Percentiles rank a stretch among this genome's conserved stretches.
These are phyloP conservation scores for Pleurotus citrinopileatus DNA, from an alignment of 768 basidiomycete genomes.

Conservation along the genomic window DNA sequence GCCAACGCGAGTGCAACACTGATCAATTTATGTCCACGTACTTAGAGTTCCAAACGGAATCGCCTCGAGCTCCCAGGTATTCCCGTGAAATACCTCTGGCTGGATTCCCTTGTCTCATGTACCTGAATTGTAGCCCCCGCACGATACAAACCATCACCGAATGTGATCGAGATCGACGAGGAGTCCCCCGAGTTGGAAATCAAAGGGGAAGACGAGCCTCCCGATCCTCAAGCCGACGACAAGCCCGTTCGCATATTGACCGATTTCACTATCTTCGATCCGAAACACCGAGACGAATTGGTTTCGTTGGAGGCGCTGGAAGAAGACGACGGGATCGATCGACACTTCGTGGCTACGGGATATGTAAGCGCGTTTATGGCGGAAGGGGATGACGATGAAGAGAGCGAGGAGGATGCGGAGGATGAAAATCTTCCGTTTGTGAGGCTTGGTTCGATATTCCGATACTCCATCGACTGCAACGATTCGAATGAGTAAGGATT, in stretches of 20 bases:
- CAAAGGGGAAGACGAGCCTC: conserved; percentile 39
- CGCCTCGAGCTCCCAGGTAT: background rate
- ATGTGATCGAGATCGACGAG: conserved; percentile 19
- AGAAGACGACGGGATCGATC: conserved; percentile 34
- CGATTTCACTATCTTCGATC: conserved; percentile 62
- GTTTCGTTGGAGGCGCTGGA: conserved; percentile 48
- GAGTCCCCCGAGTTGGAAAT: conserved; percentile 36
- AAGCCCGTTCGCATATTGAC: conserved; percentile 59
- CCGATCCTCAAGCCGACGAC: conserved; percentile 27
- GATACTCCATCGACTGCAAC: conserved; percentile 50
- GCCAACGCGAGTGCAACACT: no score
- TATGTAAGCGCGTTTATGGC: conserved; percentile 41
- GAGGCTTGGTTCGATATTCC: conserved; percentile 42
- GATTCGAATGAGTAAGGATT: conserved; percentile 46
- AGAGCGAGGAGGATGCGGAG: conserved; percentile 49
- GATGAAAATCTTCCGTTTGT: conserved; percentile 38
- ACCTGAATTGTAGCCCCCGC: background rate
- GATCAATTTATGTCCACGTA: no score
- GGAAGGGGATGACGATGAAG: conserved; percentile 56
- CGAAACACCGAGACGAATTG: conserved; percentile 39
- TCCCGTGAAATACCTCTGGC: background rate
- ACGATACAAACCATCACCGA: background rate
- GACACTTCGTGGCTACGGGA: conserved; percentile 55
- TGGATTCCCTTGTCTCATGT: background rate
- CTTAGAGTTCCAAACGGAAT: background rate